Base-by-base conservation (phyloP, 129 eudicot genomes). In the Kitagawia praeruptora region DNA sequence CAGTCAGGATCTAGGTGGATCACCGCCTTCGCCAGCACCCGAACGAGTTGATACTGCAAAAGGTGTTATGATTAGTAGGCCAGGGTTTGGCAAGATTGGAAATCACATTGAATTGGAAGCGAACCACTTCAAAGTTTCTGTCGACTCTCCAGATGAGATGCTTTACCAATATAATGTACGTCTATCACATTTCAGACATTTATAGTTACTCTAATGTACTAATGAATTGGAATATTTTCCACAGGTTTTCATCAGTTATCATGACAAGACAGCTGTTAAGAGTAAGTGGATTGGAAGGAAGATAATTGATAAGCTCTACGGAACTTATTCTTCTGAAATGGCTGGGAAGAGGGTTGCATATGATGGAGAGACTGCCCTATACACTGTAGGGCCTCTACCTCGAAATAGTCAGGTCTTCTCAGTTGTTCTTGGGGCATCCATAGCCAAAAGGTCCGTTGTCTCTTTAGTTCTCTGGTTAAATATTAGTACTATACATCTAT, bases 151-250 rank as follows among this genome's bases (percentile, higher is more conserved):
- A 40, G 85, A 90, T 78, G 93, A 80, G 61, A 83, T 77, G 69
- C 92, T 92, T 82, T 95, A 89, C 77, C 97, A 92, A 61, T 95
- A 92, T 83, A 89, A 81, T 84, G 99, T 95, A 90, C n/a, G 86
- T 67, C 79, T 82, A 51, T 88, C 37, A 27, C 46, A 15, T 2
- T 76, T 18, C 54, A 74, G 51, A 67, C 37, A 48, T 42, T 49
- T 39, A 21, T 71, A 47, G 34, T 51, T 23, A 0, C 45, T 34
- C 37, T 34, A 74, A 27, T 51, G 41, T 44, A 54, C 37, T 3
- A 54, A 71, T 8, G 25, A 40, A 42, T 70, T 75, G 38, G 38
- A 75, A 66, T 80, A 28, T 54, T 70, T 42, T 56, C 34, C 84
- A 74, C 87, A 95, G 99, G 99, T 95, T 76, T 90, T 89, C 46